Evolutionary conservation across 129 eudicot species (phyloP), one percentile per base, ranked within the genome.

Genomic region (Logfia minima): DNA sequence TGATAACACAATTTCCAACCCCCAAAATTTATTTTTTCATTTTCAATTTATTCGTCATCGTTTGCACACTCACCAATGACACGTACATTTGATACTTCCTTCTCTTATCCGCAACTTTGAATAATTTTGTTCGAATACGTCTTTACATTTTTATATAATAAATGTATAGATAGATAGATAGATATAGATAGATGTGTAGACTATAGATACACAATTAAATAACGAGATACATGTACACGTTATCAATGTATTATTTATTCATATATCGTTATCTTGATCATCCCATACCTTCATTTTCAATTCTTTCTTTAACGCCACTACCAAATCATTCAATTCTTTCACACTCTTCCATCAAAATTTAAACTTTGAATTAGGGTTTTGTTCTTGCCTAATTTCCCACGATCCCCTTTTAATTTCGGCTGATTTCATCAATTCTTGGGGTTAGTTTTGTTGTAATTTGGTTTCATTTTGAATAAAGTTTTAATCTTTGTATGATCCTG

Each of bases 81-180:
- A 28, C 71, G 29, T 29, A 34, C 77, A 61, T 14, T 62, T 56
- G 48, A 39, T 11, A 13, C 13, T 48, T 64, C 48, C 39, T 11
- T 35, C 82, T 72, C 67, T 79, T 72, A 72, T 79, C 83, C 77
- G 64, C 41, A 79, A 71, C 83, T 63, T 79, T 72, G 78, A 72
- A 72, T 63, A 63, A 71, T 63, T 63, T 51, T 58, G 11, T 32
- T 79, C 72, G 45, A 32, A 71, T 71, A 71, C 48, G 62, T 48
- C 41, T 41, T 48, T 14, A 13, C 14, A 66, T 60, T 35, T 13
- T 37, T 35, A 23, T 34, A 34, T 18, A 69, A 68, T 75, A 26
- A 60, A 18, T 37, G 0, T 8, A 37, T 37, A 37, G 43, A 8
- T 34, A 34, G 37, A 32, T 24, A 24, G 24, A 22, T 32, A 32